Conservation (phyloP, 495 filamentous ascomycete species). For the Lichenothelia convexa region DNA sequence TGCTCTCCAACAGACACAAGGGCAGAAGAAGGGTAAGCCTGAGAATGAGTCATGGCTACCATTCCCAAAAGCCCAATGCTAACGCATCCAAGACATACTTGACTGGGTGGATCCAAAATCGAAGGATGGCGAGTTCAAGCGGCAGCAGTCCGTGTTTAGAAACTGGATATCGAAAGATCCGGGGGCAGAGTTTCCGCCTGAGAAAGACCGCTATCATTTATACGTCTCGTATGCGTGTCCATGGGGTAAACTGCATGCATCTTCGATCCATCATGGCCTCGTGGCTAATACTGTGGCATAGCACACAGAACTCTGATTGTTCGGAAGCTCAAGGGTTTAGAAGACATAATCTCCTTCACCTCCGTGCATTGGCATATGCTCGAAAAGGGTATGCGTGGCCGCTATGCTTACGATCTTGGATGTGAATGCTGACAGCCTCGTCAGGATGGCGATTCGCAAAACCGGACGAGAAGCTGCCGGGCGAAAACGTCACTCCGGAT, state of each 20-base stretch:
- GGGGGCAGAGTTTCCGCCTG: slow-evolving; percentile 44
- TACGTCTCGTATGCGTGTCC: slow-evolving; percentile 60
- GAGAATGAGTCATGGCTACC: too few relatives aligned
- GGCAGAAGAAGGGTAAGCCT: too few relatives aligned
- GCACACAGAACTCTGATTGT: slow-evolving; percentile 50
- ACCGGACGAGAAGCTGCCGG: slow-evolving; percentile 22
- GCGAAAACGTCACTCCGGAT: slow-evolving; percentile 38
- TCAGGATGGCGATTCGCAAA: slow-evolving; percentile 24
- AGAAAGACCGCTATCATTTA: slow-evolving; percentile 51
- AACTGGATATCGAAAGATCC: slow-evolving; percentile 30
- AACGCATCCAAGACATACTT: slow-evolving; percentile 50
- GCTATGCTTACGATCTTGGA: background rate
- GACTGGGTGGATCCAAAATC: slow-evolving; percentile 63
- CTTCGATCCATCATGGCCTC: background rate
- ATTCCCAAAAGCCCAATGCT: too few relatives aligned
- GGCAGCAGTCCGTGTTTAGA: slow-evolving; percentile 25
- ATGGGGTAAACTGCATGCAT: slow-evolving; percentile 31
- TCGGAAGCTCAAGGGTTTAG: slow-evolving; percentile 46
- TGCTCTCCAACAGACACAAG: too few relatives aligned
- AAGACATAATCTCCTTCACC: slow-evolving; percentile 45
- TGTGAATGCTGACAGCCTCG: background rate
- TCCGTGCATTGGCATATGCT: slow-evolving; percentile 51
- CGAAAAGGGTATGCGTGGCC: slow-evolving; percentile 32
- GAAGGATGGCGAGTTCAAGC: slow-evolving; percentile 78
- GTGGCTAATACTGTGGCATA: slow-evolving; percentile 12